Base-by-base conservation (phyloP, 1,284 basidiomycete genomes). In the Cryptococcus maquisensis region DNA sequence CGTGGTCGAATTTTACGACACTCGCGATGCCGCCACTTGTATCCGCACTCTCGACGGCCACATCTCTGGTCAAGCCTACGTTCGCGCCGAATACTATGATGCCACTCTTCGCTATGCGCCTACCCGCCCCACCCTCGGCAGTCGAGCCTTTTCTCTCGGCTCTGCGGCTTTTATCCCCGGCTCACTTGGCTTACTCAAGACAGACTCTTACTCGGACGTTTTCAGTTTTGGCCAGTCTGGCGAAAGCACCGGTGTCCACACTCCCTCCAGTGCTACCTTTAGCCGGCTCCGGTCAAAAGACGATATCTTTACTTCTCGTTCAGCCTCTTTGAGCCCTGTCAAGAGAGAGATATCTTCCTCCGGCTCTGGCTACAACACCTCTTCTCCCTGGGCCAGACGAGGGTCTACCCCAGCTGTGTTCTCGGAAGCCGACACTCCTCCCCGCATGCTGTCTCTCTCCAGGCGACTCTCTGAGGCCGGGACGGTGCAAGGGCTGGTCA, bases 1-100 rank as follows among this genome's bases (percentile, higher is more conserved):
- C 56, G 54, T 63, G 8, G 71, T 64, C n/a, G 67, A 72, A 21
- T 75, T 58, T 51, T 72, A 52, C 49, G 72, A 75, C 49, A 61
- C 67, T 3, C 66, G 72, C 4, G 44, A 59, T 13, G 72, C 73
- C 1, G 45, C 56, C 3, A 42, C 57, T 18, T 66, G 66, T 13
- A 54, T 68, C 45, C 40, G 37, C 3, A 24, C 46, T 0, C 66
- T 72, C n/a, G 41, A 69, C 47, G 51, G 52, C 23, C 55, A 57
- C 23, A 54, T 20, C 3, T 39, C 66, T 13, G 56, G 50, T 3
- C 47, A 56, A 20, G 60, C 56, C 26, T 28, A 46, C 6, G 55
- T 61, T 32, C 45, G 62, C 15, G 50, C 56, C 7, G 51, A 52
- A 10, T 54, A 49, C 28, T 40, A 54, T 38, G 23, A 8, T n/a